phyloP scores from a whole-genome alignment of 2,329 filamentous ascomycete genomes.

The Neonectria faginata region DNA sequence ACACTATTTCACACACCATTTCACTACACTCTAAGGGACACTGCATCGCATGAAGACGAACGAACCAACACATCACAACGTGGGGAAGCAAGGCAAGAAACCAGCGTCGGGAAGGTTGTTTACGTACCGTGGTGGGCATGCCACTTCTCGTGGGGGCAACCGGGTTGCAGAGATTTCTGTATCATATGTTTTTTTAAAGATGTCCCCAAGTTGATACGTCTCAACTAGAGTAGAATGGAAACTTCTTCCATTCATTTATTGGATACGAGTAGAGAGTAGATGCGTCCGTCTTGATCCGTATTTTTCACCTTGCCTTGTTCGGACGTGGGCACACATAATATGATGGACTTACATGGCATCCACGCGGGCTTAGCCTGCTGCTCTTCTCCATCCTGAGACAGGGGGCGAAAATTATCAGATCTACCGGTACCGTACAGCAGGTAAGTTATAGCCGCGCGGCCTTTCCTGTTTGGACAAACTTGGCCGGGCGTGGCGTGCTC shows the following conservation, averaged over 20 bases:
- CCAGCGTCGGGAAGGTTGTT: background rate
- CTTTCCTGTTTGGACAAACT: conserved; percentile 12
- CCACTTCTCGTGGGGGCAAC: background rate
- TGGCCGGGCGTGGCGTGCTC: conserved; percentile 14
- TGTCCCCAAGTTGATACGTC: background rate
- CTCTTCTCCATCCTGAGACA: conserved; percentile 5
- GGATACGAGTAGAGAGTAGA: background rate
- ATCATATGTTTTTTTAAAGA: conserved; percentile 1
- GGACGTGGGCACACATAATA: background rate
- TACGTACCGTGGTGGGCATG: background rate
- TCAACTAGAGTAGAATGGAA: conserved; percentile 3
- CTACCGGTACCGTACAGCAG: background rate
- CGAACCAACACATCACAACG: conserved; percentile 24
- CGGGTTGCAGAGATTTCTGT: conserved; percentile 7
- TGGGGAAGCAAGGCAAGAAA: conserved; percentile 13
- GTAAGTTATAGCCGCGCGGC: background rate
- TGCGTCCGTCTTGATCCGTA: background rate
- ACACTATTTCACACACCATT: background rate
- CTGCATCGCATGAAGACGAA: conserved; percentile 11
- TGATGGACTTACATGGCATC: background rate
- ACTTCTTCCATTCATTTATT: background rate
- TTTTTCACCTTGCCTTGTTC: conserved; percentile 1
- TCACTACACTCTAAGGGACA: background rate
- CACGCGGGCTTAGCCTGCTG: background rate
- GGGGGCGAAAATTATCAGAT: conserved; percentile 23